Evolutionary conservation across 2,329 filamentous ascomycete species (phyloP), one percentile per base, ranked within the genome.

Genomic region (Xylaria sp.): DNA sequence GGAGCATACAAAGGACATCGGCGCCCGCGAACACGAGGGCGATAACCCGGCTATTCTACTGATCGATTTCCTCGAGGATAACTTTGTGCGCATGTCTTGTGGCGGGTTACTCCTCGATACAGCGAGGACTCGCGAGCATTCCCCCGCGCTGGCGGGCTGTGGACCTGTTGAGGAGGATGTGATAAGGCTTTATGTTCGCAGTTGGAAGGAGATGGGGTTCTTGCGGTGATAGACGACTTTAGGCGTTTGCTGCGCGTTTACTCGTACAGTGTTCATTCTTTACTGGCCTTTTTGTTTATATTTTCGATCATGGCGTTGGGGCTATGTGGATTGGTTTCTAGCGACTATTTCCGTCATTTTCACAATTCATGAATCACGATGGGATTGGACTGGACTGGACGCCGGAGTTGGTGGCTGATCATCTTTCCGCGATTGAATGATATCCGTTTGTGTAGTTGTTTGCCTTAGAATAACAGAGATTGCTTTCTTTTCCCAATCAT

Each of bases 81-180:
- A 64, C 42, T 67, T 60, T 40, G 38, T 47, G 4, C 38, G 52
- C 12, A 67, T 67, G 64, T 58, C 64, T 11, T 64, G 64, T 25
- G 64, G 64, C 12, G 61, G 58, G 3, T 21, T 67, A 12, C 19
- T 67, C 1, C 55, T 67, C 2, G 61, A 67, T 55, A 78, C 76
- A 0, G 60, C 67, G 11, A 73, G 74, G 28, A 69, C 71, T 3
- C 57, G 53, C 1, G 71, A 77, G 63, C 75, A 81, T 68, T 82
- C 80, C 0, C 31, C 66, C 17, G 75, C 74, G 0, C 60, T 82
- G 58, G 61, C 68, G 1, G 63, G 25, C 12, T 62, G 71, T 4
- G 74, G 74, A 2, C 76, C 77, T 1, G 75, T 80, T 2, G 65
- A 60, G 42, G 71, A 66, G n/a, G 71, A 75, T 4, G 49, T 77